Base-by-base conservation (phyloP, 768 basidiomycete genomes). In the Lyophyllum shimeji region DNA sequence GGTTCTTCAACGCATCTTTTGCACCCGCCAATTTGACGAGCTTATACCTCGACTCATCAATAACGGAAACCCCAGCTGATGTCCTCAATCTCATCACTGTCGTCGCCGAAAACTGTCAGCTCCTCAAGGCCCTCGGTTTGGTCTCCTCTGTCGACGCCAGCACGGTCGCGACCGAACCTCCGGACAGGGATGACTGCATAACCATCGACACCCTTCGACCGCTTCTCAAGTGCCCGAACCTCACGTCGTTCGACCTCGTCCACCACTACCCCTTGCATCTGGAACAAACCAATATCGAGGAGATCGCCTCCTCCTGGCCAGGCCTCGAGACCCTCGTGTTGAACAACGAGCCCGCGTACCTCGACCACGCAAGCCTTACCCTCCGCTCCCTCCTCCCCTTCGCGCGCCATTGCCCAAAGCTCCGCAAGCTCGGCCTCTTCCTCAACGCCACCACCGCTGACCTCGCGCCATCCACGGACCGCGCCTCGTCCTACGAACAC, bases 1-100 rank as follows among this genome's bases (percentile, higher is more conserved):
- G 65, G 3, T 81, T 87, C 65, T 65, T 87, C 51, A 64, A 68
- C 31, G 63, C 66, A 1, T 58, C 70, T 3, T 82, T 75, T 53
- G 72, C 81, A 0, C 86, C 86, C 0, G 60, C 63, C 5, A 78
- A 79, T 43, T 64, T 87, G 31, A 80, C 76, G 0, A 68, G 68
- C n/a, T 68, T 87, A 6, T 82, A 79, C 60, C 57, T 86, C 47
- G 83, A 83, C 57, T 76, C 80, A 1, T 71, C 76, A 20, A 60
- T 71, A 2, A 61, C 75, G n/a, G 79, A 83, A 55, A 59, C 73
- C 0, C 79, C 82, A 0, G 53, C 69, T 3, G 64, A 72, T 17
- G 55, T 87, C 3, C 71, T 71, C 47, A 63, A 72, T 0, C 68
- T 86, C 47, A 69, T 86, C 37, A 63, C 61, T n/a, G 68, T 70